Evolutionary conservation across 257 asterid genomes (phyloP).

Genomic region (Solanum sejunctum): DNA sequence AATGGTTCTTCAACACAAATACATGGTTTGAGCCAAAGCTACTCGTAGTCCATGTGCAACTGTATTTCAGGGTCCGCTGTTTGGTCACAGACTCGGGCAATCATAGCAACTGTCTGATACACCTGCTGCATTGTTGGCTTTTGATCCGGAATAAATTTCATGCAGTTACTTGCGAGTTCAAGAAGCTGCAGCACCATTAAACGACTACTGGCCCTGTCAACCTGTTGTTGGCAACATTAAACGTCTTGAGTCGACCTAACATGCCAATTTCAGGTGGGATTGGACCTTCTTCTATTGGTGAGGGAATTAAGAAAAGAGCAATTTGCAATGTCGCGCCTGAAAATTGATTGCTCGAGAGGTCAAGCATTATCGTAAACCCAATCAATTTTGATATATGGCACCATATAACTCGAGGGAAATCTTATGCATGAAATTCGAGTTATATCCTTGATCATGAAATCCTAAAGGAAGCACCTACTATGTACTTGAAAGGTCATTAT

Average conservation of each 20-base stretch:
- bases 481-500: background rate
- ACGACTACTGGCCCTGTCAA: background rate
- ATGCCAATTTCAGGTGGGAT: background rate
- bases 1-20: background rate
- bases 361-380: too few relatives aligned
- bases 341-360: background rate
- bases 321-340: background rate
- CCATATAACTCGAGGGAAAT: too few relatives aligned
- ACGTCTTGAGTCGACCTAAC: background rate
- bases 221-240: background rate
- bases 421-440: background rate
- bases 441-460: background rate
- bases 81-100: background rate
- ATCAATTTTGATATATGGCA: too few relatives aligned
- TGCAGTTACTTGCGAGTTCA: background rate
- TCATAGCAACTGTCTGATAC: background rate
- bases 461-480: background rate
- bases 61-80: background rate
- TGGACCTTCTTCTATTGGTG: background rate
- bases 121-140: background rate
- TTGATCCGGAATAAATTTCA: background rate
- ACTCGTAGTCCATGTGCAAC: background rate
- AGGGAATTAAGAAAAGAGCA: background rate
- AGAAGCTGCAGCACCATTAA: background rate
- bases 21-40: background rate